These are phyloP conservation scores for Brachypodium distachyon DNA, from an alignment of 202 grass and related monocot genomes.

Conservation along the genomic window DNA sequence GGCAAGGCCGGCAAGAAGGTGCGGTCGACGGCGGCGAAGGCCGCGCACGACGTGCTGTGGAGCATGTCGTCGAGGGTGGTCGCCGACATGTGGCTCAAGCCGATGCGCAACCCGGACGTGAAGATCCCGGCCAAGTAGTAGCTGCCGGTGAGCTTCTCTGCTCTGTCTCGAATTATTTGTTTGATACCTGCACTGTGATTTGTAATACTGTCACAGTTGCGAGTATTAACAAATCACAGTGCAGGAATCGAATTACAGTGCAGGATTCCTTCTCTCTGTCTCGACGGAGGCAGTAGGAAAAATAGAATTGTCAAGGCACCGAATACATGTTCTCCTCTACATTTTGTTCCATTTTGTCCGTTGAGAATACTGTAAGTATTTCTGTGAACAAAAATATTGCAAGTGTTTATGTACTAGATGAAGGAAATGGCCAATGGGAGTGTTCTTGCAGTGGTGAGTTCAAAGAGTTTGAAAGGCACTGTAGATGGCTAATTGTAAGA, in stretches of 20 bases:
- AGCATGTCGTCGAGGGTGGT: conserved; percentile 89
- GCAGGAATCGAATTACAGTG: no score
- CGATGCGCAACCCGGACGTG: conserved; percentile 83
- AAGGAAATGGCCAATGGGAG: not conserved
- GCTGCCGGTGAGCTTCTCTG: not conserved
- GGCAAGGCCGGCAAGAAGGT: conserved; percentile 65
- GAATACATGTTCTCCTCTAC: not conserved
- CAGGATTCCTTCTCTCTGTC: no score
- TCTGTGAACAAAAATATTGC: not conserved
- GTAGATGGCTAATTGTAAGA: not conserved
- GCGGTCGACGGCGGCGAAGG: conserved; percentile 16
- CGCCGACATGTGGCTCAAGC: conserved; percentile 96
- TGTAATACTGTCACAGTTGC: no score
- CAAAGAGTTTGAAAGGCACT: not conserved
- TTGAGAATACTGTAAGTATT: not conserved
- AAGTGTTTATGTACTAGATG: not conserved
- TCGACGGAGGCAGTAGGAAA: no score
- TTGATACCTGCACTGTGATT: conserved; percentile 3
- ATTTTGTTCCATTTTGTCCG: not conserved
- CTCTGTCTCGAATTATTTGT: not conserved
- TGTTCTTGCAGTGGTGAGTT: not conserved
- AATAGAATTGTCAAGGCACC: not conserved
- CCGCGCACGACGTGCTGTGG: conserved; percentile 49
- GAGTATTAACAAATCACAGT: no score
- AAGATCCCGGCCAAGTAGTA: conserved; percentile 37